Base-by-base conservation (phyloP, 805 yeast species). In the Cyberlindnera xylosilytica region DNA sequence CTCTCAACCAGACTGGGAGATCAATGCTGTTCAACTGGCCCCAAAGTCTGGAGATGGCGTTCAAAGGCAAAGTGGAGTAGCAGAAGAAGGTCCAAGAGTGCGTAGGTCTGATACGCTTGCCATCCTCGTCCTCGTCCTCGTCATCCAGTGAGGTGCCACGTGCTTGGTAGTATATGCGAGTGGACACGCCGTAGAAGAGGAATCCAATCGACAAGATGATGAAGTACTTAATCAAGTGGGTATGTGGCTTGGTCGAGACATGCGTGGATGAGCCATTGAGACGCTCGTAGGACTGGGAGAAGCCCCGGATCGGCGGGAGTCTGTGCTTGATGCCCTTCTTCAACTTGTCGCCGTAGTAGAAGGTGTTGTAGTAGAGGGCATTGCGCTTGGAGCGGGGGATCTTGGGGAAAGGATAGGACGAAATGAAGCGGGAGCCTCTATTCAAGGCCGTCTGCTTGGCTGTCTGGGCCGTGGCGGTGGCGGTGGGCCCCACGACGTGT, bases 21-120 rank as follows among this genome's bases (percentile, higher is more conserved):
- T 79, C 82, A 34, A 90, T 73, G 42, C 81, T 81, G 60, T 93
- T 93, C 44, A 93, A 75, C 54, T 78, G 80, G 24, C 99, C 99
- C 99, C 99, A 93, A 34, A 91, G 65, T 47, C 99, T 76, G 1
- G 97, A 89, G 26, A 89, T 71, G 1, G 96, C 86, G 59, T 90
- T 88, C 60, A 93, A 73, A 1, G 99, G 99, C 36, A 93, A 70
- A 2, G 97, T 82, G 4, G 89, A 79, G 64, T 93, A 93, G 23
- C 93, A 83, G 57, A 87, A 90, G 43, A 91, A 76, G 32, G 84
- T 81, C 97, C 97, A 90, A 8, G 95, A 83, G 50, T 79, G 82
- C 6, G 78, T 76, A 8, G 89, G 90, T 52, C 74, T 74, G 42
- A 76, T 71, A 9, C 33, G 38, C 12, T 34, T 35, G 16, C 64